Base-by-base conservation (phyloP, 176 grass and related monocot genomes). In the Phoenix dactylifera region DNA sequence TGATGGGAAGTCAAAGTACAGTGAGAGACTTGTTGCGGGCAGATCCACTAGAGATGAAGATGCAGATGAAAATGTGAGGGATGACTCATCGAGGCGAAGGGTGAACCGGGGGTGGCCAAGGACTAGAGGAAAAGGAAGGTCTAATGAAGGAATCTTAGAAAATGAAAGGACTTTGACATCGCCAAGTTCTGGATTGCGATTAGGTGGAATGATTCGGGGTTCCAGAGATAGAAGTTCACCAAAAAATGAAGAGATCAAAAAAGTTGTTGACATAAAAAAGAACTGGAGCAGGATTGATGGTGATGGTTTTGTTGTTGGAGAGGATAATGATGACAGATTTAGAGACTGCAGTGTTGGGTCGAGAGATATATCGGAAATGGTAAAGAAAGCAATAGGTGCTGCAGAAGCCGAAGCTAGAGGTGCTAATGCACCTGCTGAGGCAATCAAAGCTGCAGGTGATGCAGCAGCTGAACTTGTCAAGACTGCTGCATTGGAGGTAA, bases 401-500 rank as follows among this genome's bases (percentile, higher is more conserved):
- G 93, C 93, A 60, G 93, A 92, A 72, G 74, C 69, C 44, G 93
- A 98, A 74, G 93, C 93, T 35, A 85, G 69, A 65, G 65, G 76
- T 63, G 87, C 84, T 67, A 82, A 82, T 73, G 93, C 84, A 54
- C 84, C 93, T 57, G 61, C 68, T 59, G 93, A 98, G 44, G 93
- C 93, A 69, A 72, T 90, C 24, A 88, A 98, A 85, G 93, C 93
- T 57, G 93, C 87, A 59, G 93, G 84, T 57, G 93, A 98, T 85
- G 93, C 93, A 66, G 93, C 93, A 53, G 93, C 93, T 0, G 93
- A 98, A 73, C 78, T 98, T 85, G 93, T 98, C 58, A 92, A 83
- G 70, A 85, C 75, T 78, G 76, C 81, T 70, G 93, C 93, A 71
- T 80, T 64, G 48, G 93, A 98, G 93, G 93, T 88, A 98, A 82